Conservation (phyloP, 352 stramenopile genomes). For the Phytophthora cactorum region DNA sequence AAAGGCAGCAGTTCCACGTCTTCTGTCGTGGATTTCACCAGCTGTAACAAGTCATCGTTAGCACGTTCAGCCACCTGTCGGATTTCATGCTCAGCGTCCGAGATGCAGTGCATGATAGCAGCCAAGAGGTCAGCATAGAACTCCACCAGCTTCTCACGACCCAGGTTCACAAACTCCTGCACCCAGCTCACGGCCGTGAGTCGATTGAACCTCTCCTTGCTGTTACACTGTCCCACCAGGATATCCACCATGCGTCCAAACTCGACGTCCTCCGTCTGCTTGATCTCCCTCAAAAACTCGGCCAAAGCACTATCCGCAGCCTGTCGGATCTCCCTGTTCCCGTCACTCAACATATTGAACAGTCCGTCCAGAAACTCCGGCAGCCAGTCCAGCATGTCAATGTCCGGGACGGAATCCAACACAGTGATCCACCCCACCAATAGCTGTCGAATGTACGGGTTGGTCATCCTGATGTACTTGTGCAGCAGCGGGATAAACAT, state of each 20-base stretch:
- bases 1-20: constrained; percentile 93
- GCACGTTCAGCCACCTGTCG: constrained; percentile 96
- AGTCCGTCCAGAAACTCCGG: constrained; percentile 98
- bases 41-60: constrained; percentile 95
- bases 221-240: constrained; percentile 97
- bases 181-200: constrained; percentile 99
- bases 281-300: constrained; percentile 97
- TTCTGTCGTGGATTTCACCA: constrained; percentile 93
- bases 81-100: constrained; percentile 96
- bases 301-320: constrained; percentile 93
- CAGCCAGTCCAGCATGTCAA: constrained; percentile 99
- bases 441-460: constrained; percentile 99
- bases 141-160: constrained; percentile 93
- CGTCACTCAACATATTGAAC: constrained; percentile 99
- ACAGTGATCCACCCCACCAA: constrained; percentile 99
- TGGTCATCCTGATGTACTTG: constrained; percentile 99
- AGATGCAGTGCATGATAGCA: constrained; percentile 98
- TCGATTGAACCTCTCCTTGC: constrained; percentile 96
- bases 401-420: constrained; percentile 98
- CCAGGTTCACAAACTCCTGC: constrained; percentile 97
- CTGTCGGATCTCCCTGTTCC: constrained; percentile 98
- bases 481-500: constrained; percentile 99
- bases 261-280: constrained; percentile 95
- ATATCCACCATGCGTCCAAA: constrained; percentile 98
- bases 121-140: constrained; percentile 97